phyloP scores from a whole-genome alignment of 225 moss, liverwort and hornwort species.

The Anthoceros angustus region DNA sequence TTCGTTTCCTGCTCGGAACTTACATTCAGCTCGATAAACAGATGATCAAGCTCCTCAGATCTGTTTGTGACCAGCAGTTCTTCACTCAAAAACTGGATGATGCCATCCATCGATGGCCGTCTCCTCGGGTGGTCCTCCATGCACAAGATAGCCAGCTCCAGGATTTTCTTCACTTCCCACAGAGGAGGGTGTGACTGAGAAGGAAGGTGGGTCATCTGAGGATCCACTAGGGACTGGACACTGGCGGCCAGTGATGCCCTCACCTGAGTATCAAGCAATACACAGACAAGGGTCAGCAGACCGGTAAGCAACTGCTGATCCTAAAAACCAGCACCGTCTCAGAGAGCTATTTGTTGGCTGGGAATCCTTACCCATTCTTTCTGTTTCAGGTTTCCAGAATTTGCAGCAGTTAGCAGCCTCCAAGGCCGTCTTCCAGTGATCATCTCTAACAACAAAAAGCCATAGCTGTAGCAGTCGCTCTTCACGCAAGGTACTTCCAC shows the following conservation, averaged over 20 bases:
- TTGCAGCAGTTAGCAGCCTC: not conserved
- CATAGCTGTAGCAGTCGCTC: conserved; percentile 7
- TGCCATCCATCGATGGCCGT: conserved; percentile 1
- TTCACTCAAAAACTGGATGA: not conserved
- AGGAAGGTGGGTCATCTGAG: not conserved
- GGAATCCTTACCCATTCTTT: not conserved
- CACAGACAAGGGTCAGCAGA: not conserved
- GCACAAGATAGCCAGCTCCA: conserved; percentile 6
- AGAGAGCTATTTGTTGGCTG: not conserved
- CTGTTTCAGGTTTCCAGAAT: not conserved
- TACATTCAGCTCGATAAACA: conserved; percentile 5
- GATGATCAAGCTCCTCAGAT: not conserved
- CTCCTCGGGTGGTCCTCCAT: conserved; percentile 1
- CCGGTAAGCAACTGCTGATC: not conserved
- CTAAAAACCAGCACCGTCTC: not conserved
- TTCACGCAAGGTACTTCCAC: not conserved
- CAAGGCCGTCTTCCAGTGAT: conserved; percentile 4
- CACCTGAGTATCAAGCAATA: conserved; percentile 1
- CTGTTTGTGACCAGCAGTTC: conserved; percentile 1
- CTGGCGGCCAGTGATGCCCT: not conserved
- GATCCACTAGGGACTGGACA: not conserved
- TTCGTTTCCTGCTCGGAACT: not conserved
- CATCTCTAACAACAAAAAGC: conserved; percentile 3
- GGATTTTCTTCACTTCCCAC: conserved; percentile 8
- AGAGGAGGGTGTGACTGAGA: conserved; percentile 4